Evolutionary conservation across 441 rosid genomes (phyloP).

Genomic region (Bocquillonia castaneifolia): DNA sequence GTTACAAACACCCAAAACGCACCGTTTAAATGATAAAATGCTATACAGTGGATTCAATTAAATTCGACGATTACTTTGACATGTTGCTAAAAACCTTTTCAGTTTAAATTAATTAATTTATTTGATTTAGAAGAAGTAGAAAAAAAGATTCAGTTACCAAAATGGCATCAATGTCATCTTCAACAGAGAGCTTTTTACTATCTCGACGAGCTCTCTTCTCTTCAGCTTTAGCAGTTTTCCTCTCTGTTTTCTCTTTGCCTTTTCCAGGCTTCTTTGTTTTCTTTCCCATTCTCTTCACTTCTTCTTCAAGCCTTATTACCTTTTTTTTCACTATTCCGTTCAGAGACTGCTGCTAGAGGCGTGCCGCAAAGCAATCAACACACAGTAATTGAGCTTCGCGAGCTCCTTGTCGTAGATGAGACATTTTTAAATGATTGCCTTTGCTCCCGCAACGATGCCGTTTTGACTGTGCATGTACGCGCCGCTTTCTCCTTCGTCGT

Average conservation of each 20-base stretch:
- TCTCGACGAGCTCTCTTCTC: conserved; percentile 85
- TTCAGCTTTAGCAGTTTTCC: conserved; percentile 78
- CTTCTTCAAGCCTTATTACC: too few species aligned
- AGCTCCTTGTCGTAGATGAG: background rate
- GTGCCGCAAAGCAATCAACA: background rate
- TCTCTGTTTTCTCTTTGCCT: conserved; percentile 89
- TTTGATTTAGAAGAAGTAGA: background rate
- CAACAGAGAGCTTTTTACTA: conserved; percentile 76
- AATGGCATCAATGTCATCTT: conserved; percentile 93
- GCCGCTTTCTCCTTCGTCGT: background rate
- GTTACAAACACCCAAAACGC: background rate
- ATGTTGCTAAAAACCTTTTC: too few species aligned
- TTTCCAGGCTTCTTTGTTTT: conserved; percentile 87
- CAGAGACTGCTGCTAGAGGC: too few species aligned
- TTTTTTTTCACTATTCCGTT: too few species aligned
- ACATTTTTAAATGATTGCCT: background rate
- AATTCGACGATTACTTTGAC: background rate
- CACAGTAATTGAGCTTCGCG: background rate
- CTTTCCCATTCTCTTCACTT: conserved; percentile 55
- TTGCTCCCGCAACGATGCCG: background rate
- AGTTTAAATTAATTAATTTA: background rate
- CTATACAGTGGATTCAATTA: too few species aligned
- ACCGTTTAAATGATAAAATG: background rate
- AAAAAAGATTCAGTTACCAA: conserved; percentile 37
- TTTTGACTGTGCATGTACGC: background rate